These are phyloP conservation scores for Rhizopogon rudus DNA, from an alignment of 768 basidiomycete species.

Conservation along the genomic window DNA sequence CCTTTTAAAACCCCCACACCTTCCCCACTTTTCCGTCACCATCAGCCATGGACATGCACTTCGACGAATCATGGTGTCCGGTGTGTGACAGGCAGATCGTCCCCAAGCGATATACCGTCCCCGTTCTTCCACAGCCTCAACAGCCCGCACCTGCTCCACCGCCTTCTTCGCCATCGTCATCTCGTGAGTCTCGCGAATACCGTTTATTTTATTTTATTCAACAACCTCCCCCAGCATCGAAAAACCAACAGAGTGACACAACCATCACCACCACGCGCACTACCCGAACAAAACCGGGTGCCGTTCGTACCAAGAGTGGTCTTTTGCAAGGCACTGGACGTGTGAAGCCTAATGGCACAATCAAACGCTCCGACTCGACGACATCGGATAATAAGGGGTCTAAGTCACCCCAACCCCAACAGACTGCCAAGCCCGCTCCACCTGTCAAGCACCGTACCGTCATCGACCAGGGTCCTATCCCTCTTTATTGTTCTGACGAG, in stretches of 20 bases:
- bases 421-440: conserved; percentile 22
- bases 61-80: conserved; percentile 79
- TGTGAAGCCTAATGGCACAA: conserved; percentile 51
- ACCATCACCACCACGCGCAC: conserved; percentile 15
- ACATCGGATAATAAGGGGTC: conserved; percentile 9
- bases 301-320: conserved; percentile 36
- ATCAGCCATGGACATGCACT: conserved; percentile 28
- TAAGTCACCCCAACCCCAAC: conserved; percentile 12
- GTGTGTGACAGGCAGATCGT: conserved; percentile 72
- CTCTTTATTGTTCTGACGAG: conserved; percentile 80
- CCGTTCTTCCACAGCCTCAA: conserved; percentile 27
- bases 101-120: conserved; percentile 66
- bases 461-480: conserved; percentile 77
- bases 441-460: conserved; percentile 53
- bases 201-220: not conserved
- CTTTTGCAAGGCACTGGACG: conserved; percentile 66
- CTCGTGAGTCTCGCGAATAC: conserved; percentile 28
- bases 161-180: conserved; percentile 34
- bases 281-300: conserved; percentile 31
- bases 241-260: conserved; percentile 24
- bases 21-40: conserved; percentile 5
- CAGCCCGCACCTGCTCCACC: conserved; percentile 23
- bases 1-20: conserved; percentile 6
- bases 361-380: conserved; percentile 35
- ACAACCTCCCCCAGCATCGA: conserved; percentile 11